Evolutionary conservation across 768 basidiomycete species (phyloP).

Genomic region (Trametes meyenii): DNA sequence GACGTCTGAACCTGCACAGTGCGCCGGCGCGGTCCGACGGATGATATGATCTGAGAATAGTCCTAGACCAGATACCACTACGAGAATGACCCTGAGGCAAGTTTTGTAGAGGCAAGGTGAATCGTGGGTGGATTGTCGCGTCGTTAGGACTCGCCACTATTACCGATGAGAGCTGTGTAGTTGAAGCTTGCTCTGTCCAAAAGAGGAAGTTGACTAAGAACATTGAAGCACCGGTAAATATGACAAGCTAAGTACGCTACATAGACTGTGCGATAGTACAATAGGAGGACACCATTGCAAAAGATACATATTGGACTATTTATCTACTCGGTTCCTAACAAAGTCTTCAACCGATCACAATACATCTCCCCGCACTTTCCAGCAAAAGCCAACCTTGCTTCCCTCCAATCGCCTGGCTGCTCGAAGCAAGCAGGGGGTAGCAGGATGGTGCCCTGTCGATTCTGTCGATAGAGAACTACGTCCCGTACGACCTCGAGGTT

Average conservation of each 20-base stretch:
- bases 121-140: too few relatives aligned
- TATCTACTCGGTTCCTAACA: conserved; percentile 18
- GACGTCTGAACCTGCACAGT: too few relatives aligned
- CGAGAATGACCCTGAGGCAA: too few relatives aligned
- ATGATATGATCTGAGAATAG: too few relatives aligned
- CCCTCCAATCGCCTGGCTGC: conserved; percentile 21
- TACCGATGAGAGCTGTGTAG: too few relatives aligned
- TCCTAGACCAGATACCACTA: too few relatives aligned
- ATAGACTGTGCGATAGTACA: background rate
- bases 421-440: conserved; percentile 58
- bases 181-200: too few relatives aligned
- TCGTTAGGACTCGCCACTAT: too few relatives aligned
- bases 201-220: too few relatives aligned
- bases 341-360: conserved; percentile 25
- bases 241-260: background rate
- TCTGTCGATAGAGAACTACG: conserved; percentile 62
- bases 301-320: background rate
- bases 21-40: too few relatives aligned
- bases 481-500: conserved; percentile 49
- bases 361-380: conserved; percentile 25
- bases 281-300: background rate
- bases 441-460: conserved; percentile 36
- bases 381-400: conserved; percentile 29
- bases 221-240: too few relatives aligned
- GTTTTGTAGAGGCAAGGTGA: too few relatives aligned